Conservation (phyloP, 371 early-diverging fungal genomes). For the Mucor mucedo region DNA sequence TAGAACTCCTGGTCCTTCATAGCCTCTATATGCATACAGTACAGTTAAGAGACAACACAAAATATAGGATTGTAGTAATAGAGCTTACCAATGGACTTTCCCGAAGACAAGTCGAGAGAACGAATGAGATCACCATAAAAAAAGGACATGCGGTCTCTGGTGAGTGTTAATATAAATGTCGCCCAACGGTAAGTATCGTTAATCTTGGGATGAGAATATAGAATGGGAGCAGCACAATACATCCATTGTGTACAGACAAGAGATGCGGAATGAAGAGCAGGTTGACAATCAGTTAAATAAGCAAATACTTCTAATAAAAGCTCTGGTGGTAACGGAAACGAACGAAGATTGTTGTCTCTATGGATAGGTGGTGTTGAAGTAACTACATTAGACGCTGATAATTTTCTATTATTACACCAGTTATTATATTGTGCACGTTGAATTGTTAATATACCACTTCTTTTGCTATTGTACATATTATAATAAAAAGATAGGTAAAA, state of each 20-base stretch:
- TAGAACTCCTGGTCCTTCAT: conserved; percentile 35
- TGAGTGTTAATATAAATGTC: conserved; percentile 60
- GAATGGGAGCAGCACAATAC: conserved; percentile 54
- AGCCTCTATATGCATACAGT: conserved; percentile 8
- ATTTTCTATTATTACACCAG: conserved; percentile 11
- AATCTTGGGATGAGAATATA: conserved; percentile 58
- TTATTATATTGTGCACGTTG: conserved; percentile 18
- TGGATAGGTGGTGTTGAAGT: neutral
- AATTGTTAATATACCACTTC: conserved; percentile 14
- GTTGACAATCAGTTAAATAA: conserved; percentile 39
- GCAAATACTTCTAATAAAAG: conserved; percentile 51
- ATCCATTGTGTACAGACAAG: conserved; percentile 63
- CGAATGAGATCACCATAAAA: conserved; percentile 39
- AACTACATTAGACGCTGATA: conserved; percentile 3
- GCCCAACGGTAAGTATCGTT: conserved; percentile 66
- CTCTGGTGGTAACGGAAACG: conserved; percentile 49
- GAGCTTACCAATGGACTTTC: conserved; percentile 30
- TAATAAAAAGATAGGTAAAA: neutral
- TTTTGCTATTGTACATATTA: neutral
- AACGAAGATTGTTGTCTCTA: conserved; percentile 1
- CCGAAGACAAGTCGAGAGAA: conserved; percentile 42
- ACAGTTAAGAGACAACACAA: neutral
- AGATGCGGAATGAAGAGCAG: conserved; percentile 43
- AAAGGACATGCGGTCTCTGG: conserved; percentile 41
- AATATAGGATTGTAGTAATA: too few relatives aligned